A percentile compares a stretch with the other conserved stretches of the same genome.
Conservation (phyloP, 768 basidiomycete genomes). For the Tricholoma hemisulphureum region DNA sequence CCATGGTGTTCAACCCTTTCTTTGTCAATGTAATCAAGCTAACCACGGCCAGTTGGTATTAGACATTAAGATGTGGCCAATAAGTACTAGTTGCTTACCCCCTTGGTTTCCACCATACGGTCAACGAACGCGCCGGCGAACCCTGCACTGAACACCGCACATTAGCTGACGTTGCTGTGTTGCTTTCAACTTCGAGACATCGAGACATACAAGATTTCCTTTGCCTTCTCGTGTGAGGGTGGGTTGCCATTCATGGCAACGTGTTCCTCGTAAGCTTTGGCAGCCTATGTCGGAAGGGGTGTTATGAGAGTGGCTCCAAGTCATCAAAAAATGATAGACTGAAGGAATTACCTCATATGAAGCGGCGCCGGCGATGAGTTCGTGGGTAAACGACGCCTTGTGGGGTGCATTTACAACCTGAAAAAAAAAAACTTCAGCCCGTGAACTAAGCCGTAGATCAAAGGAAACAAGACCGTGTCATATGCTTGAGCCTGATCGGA, state of each 20-base stretch:
- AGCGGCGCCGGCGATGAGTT: slow-evolving; percentile 67
- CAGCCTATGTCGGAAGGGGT: slow-evolving; percentile 41
- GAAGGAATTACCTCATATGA: slow-evolving; percentile 50
- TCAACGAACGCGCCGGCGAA: slow-evolving; percentile 53
- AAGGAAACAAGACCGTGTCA: slow-evolving; percentile 31
- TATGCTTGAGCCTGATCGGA: slow-evolving; percentile 44
- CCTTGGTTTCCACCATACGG: slow-evolving; percentile 54
- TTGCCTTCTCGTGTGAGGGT: slow-evolving; percentile 50
- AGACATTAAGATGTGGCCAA: too few relatives aligned
- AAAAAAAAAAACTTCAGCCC: background rate
- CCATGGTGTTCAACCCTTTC: slow-evolving; percentile 27
- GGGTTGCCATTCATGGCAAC: slow-evolving; percentile 46
- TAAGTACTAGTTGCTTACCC: slow-evolving; percentile 24
- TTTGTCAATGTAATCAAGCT: slow-evolving; percentile 32
- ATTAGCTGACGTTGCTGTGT: background rate
- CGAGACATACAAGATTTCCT: slow-evolving; percentile 47
- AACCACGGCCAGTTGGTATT: slow-evolving; percentile 8
- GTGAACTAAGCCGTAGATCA: too few relatives aligned
- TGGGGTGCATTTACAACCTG: slow-evolving; percentile 52
- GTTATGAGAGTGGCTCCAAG: background rate
- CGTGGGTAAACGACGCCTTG: slow-evolving; percentile 60
- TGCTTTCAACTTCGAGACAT: background rate
- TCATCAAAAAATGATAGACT: background rate
- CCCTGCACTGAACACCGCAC: slow-evolving; percentile 41
- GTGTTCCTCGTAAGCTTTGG: slow-evolving; percentile 64